Conservation (phyloP, 106 monocot genomes). For the Cymbidium sinense region DNA sequence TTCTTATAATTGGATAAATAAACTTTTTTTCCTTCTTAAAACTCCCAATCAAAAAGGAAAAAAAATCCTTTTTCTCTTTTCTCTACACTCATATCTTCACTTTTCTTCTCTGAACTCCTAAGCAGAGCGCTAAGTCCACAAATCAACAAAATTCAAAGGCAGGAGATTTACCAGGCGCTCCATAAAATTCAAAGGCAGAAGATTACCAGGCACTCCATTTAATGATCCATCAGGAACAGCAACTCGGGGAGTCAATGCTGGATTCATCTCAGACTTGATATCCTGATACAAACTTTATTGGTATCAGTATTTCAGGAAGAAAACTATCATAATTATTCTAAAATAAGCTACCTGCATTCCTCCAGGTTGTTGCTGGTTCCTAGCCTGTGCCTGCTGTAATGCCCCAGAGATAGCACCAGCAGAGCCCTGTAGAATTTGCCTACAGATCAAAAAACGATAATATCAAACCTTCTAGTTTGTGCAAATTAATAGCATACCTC, state of each 20-base stretch:
- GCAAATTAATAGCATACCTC: not conserved
- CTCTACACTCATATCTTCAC: too few species aligned
- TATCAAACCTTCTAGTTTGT: not conserved
- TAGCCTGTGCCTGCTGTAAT: conserved; percentile 43
- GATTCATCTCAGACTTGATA: conserved; percentile 60
- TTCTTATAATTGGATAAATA: not conserved
- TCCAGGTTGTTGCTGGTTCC: conserved; percentile 48
- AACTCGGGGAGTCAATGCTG: conserved; percentile 47
- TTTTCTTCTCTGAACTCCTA: not conserved
- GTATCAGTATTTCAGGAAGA: not conserved
- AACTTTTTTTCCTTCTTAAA: not conserved
- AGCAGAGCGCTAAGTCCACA: not conserved
- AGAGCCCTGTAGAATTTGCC: conserved; percentile 67
- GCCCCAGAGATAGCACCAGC: conserved; percentile 35
- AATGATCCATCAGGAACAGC: conserved; percentile 58
- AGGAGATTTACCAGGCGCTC: conserved; percentile 50
- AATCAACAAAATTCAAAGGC: not conserved
- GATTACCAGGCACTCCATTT: conserved; percentile 59
- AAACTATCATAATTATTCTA: not conserved
- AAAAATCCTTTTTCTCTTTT: not conserved
- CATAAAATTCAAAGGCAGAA: conserved; percentile 17
- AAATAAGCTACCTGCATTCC: conserved; percentile 30
- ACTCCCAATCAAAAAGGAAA: not conserved
- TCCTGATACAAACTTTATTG: conserved; percentile 27
- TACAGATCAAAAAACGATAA: conserved; percentile 1